A percentile compares a stretch with the other conserved stretches of the same genome.
Evolutionary conservation across 768 basidiomycete species (phyloP).

Genomic region (Gymnopilus junonius): DNA sequence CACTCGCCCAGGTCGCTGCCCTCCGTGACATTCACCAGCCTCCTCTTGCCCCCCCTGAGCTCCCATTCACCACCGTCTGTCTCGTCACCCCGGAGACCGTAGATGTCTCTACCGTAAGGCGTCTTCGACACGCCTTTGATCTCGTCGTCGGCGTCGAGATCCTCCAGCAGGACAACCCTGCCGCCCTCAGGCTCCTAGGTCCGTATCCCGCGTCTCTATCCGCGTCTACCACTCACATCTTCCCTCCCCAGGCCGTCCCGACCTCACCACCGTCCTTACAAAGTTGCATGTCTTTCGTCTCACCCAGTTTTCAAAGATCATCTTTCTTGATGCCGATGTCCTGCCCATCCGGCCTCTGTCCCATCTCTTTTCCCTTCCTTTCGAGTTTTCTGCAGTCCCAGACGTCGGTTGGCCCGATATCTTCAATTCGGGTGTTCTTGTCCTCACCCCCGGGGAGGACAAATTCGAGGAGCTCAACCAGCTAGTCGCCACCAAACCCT

Average conservation of each 20-base stretch:
- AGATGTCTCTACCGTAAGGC: conserved; percentile 79
- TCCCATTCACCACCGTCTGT: conserved; percentile 82
- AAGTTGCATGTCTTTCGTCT: conserved; percentile 97
- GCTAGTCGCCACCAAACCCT: conserved; percentile 78
- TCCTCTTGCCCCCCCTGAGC: conserved; percentile 59
- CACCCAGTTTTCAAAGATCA: conserved; percentile 80
- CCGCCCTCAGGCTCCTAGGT: conserved; percentile 85
- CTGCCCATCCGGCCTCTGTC: conserved; percentile 88
- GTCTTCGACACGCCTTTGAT: conserved; percentile 80
- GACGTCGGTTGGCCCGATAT: conserved; percentile 99
- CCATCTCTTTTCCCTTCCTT: conserved; percentile 84
- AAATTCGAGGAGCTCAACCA: conserved; percentile 79
- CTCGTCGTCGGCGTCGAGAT: conserved; percentile 91
- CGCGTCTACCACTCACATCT: conserved; percentile 14
- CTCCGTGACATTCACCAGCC: conserved; percentile 78
- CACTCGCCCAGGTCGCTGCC: conserved; percentile 83
- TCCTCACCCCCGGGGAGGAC: conserved; percentile 78
- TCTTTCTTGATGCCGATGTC: conserved; percentile 93
- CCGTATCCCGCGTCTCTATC: conserved; percentile 32
- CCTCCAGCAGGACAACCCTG: conserved; percentile 70
- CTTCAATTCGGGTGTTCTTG: conserved; percentile 97
- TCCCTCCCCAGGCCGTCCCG: conserved; percentile 78
- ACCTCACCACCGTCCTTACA: conserved; percentile 92
- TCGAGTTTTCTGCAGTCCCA: conserved; percentile 91
- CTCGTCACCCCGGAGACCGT: conserved; percentile 94